Base-by-base conservation (phyloP, 23 red algal species). In the Porphyridium purpureum region DNA sequence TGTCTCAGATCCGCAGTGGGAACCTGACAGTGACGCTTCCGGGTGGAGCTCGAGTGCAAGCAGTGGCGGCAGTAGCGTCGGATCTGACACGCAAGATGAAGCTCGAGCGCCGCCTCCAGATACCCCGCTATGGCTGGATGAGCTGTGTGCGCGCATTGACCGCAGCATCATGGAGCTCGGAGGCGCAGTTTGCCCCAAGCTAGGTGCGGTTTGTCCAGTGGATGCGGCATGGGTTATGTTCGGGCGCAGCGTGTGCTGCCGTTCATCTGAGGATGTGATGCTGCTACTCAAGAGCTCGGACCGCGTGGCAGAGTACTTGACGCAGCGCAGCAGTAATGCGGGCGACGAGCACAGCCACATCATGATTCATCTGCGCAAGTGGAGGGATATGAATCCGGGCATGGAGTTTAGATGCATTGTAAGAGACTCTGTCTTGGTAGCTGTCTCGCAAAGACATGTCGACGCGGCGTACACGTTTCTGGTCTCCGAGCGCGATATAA, bases 361-460 rank as follows among this genome's bases (percentile, higher is more conserved):
- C 17, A 21, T 15, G 44, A 31, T 82, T 22, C 48, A 35, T 7
- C 31, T 82, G 54, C 51, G 75, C n/a, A 29, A 50, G 42, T 69
- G 75, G 75, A 64, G 50, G 26, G 64, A 69, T 33, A 21, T 69
- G 24, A 48, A 59, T 27, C 31, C 22, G n/a, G 54, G 63, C 46
- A 54, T 59, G 64, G 75, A 82, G 31, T 59, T 82, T 61, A 63
- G 75, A 0, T 33, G 41, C n/a, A 70, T 70, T 50, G 64, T 82
- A n/a, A 29, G 30, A 2, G 57, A 52, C 26, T 53, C 44, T 11
- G 44, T 36, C 24, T 47, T 82, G 2, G 49, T 82, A 25, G 75
- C 35, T 7, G 20, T 82, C 15, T 61, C 50, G 21, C 50, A n/a
- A n/a, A n/a, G n/a, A n/a, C n/a, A n/a, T n/a, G n/a, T n/a, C n/a